phyloP scores from a whole-genome alignment of 2,329 filamentous ascomycete species.

The Colletotrichum tanaceti region DNA sequence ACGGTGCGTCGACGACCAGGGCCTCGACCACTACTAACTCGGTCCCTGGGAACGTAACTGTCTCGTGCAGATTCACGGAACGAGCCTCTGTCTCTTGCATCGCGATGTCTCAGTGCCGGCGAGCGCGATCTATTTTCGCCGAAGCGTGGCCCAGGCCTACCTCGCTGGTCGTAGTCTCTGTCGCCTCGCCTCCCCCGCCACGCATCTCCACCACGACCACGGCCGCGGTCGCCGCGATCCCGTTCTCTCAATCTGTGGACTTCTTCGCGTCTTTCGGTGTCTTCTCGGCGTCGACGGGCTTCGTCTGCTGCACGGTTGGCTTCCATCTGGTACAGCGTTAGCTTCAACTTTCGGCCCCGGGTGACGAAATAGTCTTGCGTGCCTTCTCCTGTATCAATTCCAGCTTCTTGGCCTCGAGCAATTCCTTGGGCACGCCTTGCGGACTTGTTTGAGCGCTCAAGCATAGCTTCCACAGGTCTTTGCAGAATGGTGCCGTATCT shows the following conservation, averaged over 20 bases:
- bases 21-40: constrained; percentile 54
- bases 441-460: constrained; percentile 89
- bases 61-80: constrained; percentile 57
- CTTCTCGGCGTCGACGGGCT: constrained; percentile 76
- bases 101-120: constrained; percentile 57
- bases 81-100: constrained; percentile 57
- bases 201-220: constrained; percentile 63
- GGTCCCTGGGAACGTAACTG: constrained; percentile 64
- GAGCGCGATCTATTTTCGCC: constrained; percentile 61
- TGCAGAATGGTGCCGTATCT: constrained; percentile 88
- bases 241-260: constrained; percentile 74
- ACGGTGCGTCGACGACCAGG: constrained; percentile 55
- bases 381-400: constrained; percentile 97
- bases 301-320: constrained; percentile 85
- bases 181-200: constrained; percentile 67
- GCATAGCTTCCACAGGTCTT: constrained; percentile 91
- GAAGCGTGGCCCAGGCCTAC: constrained; percentile 59
- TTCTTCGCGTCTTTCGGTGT: constrained; percentile 78
- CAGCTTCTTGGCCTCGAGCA: constrained; percentile 94
- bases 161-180: constrained; percentile 58
- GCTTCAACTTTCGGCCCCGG: background rate
- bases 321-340: constrained; percentile 70
- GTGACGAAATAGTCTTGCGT: constrained; percentile 37
- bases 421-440: constrained; percentile 91
- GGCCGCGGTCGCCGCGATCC: constrained; percentile 67